Evolutionary conservation across 768 basidiomycete genomes (phyloP).

Genomic region (Lepiota venenata): DNA sequence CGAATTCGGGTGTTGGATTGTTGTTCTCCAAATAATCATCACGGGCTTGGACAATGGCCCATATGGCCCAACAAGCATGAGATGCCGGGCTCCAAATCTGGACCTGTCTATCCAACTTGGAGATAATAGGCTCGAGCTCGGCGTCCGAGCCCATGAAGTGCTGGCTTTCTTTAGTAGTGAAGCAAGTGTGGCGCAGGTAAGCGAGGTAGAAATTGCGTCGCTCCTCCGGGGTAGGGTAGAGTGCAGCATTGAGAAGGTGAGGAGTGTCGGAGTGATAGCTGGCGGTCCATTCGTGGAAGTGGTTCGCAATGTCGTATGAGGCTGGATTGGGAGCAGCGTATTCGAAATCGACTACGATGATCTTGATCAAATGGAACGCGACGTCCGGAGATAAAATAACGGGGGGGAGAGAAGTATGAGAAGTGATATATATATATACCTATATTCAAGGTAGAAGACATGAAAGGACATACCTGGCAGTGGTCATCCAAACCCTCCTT

Average conservation of each 20-base stretch:
- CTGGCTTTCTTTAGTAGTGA: constrained; percentile 6
- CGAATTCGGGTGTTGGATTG: constrained; percentile 72
- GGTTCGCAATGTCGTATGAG: constrained; percentile 94
- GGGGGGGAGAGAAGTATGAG: constrained; percentile 7
- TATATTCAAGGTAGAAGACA: neutral
- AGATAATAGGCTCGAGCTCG: constrained; percentile 44
- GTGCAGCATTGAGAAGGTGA: constrained; percentile 56
- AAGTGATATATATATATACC: neutral
- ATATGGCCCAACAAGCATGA: constrained; percentile 91
- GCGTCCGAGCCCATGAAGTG: constrained; percentile 23
- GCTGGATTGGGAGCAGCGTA: constrained; percentile 92
- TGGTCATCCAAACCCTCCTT: constrained; percentile 65
- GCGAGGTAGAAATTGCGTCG: constrained; percentile 82
- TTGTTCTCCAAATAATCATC: constrained; percentile 58
- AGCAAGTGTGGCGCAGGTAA: constrained; percentile 59
- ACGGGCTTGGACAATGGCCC: constrained; percentile 90
- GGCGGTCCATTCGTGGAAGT: constrained; percentile 96
- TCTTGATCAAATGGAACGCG: constrained; percentile 37
- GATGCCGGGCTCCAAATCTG: constrained; percentile 86
- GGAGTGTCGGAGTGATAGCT: constrained; percentile 77
- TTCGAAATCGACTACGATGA: constrained; percentile 97
- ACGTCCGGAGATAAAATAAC: neutral
- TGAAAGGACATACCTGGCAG: constrained; percentile 54
- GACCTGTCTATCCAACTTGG: constrained; percentile 74
- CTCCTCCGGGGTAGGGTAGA: constrained; percentile 71